Conservation (phyloP, 169 alveolate species). For the Neospora caninum region DNA sequence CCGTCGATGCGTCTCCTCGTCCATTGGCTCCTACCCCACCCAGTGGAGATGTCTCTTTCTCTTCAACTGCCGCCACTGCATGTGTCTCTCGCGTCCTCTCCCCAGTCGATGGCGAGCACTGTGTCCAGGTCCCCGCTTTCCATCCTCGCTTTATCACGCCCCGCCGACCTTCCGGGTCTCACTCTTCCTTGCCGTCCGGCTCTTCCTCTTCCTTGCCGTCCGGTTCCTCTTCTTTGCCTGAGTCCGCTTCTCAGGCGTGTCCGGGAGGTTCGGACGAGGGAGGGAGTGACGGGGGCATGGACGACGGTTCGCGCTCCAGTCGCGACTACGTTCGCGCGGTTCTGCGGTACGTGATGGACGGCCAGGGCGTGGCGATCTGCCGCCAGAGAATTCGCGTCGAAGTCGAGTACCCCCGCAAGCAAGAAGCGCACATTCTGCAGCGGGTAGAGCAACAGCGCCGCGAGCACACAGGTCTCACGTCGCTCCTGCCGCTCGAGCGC, state of each 20-base stretch:
- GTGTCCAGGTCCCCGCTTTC: neutral
- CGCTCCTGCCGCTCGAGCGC: neutral
- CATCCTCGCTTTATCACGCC: slow-evolving; percentile 22
- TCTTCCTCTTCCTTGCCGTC: neutral
- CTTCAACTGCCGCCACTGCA: neutral
- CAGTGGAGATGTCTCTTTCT: neutral
- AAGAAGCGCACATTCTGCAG: slow-evolving; percentile 25
- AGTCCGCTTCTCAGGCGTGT: neutral
- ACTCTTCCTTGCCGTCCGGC: too few relatives aligned
- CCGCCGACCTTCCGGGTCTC: neutral
- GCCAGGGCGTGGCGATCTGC: slow-evolving; percentile 14
- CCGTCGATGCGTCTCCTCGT: neutral
- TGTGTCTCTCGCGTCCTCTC: slow-evolving; percentile 7
- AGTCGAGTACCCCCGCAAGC: neutral
- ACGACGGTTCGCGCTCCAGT: neutral
- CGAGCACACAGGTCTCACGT: neutral
- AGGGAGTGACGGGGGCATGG: neutral
- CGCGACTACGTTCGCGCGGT: slow-evolving; percentile 18
- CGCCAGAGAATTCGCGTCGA: slow-evolving; percentile 46
- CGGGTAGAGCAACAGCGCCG: slow-evolving; percentile 10
- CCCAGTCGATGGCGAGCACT: neutral
- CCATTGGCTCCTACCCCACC: neutral
- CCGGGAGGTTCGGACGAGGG: neutral
- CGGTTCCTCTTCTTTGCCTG: neutral
- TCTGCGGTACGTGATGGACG: slow-evolving; percentile 48